Evolutionary conservation across 257 asterid genomes (phyloP), one percentile per base, ranked within the genome.

Genomic region (Primulina tabacum): DNA sequence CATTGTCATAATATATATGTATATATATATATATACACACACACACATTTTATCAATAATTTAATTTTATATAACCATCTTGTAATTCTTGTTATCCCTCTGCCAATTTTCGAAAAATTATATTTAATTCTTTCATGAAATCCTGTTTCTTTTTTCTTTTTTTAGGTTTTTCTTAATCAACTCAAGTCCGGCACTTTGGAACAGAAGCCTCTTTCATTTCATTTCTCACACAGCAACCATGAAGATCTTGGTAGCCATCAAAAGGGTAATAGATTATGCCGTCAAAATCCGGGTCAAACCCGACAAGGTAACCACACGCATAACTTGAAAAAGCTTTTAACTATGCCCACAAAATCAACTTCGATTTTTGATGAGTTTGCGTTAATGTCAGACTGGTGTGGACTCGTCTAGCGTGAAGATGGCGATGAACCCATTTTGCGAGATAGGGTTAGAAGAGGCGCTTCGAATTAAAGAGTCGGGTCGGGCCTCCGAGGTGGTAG

Each of bases 371-470:
- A 47, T 10, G 2, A 60, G 17, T 34, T 47, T 68, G 18, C 34
- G 20, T 76, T 71, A 47, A 63, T 62, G 66, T 17, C 80, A 92
- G 97, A 90, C 86, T 68, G 99, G 97, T 3, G 92, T 93, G 62
- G 99, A 93, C 77, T 90, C 92, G 35, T 74, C 82, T 30, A 93
- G 87, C 16, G 99, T 93, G 76, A 93, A 93, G 91, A 93, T 93
- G 99, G 87, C 96, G 70, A 90, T 90, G 99, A 90, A 93, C 82
- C 99, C 99, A 9, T 93, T 93, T 68, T 89, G 97, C 82, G 99
- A 93, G 76, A 93, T 93, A 62, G 99, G 96, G 0, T 70, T 93
- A 60, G 99, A 93, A 75, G 99, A 93, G 82, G 96, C 99, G 18
- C 79, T 93, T 24, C 78, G 96, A 69, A 88, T 90, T 2, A 93